These are phyloP conservation scores for Aurantiochytrium sp. DNA, from an alignment of 108 stramenopile genomes.

Conservation along the genomic window DNA sequence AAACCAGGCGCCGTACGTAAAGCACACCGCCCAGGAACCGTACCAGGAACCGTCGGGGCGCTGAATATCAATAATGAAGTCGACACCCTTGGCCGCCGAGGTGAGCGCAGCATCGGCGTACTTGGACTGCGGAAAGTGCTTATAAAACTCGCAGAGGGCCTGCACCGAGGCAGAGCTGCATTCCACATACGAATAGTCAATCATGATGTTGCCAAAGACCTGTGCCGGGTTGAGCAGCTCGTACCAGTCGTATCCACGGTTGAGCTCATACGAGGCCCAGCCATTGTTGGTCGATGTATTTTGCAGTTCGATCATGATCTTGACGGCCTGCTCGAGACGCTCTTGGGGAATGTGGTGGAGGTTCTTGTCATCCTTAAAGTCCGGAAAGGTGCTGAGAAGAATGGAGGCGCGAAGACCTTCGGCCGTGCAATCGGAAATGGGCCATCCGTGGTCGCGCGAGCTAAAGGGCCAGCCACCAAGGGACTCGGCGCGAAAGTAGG, in stretches of 20 bases:
- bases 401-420: constrained; percentile 85
- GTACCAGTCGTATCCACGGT: constrained; percentile 91
- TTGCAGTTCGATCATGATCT: constrained; percentile 78
- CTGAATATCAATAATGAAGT: constrained; percentile 85
- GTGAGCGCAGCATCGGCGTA: constrained; percentile 62
- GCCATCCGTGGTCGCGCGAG: constrained; percentile 96
- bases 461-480: constrained; percentile 98
- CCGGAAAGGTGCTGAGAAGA: neutral
- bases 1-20: constrained; percentile 91
- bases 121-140: constrained; percentile 61
- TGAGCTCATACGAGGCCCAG: constrained; percentile 98
- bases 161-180: constrained; percentile 89
- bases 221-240: constrained; percentile 93
- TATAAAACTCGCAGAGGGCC: constrained; percentile 75
- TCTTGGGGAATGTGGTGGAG: constrained; percentile 43
- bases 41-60: constrained; percentile 88
- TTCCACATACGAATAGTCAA: constrained; percentile 97
- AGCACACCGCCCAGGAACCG: constrained; percentile 91
- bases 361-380: constrained; percentile 4
- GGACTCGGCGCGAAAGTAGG: constrained; percentile 82
- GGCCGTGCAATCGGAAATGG: constrained; percentile 93
- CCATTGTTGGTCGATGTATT: constrained; percentile 85
- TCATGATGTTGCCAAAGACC: constrained; percentile 99
- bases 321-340: constrained; percentile 68
- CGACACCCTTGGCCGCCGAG: constrained; percentile 51